A percentile compares a stretch with the other conserved stretches of the same genome.
These are phyloP conservation scores for Aspergillus cavernicola DNA, from an alignment of 495 filamentous ascomycete species.

Conservation along the genomic window DNA sequence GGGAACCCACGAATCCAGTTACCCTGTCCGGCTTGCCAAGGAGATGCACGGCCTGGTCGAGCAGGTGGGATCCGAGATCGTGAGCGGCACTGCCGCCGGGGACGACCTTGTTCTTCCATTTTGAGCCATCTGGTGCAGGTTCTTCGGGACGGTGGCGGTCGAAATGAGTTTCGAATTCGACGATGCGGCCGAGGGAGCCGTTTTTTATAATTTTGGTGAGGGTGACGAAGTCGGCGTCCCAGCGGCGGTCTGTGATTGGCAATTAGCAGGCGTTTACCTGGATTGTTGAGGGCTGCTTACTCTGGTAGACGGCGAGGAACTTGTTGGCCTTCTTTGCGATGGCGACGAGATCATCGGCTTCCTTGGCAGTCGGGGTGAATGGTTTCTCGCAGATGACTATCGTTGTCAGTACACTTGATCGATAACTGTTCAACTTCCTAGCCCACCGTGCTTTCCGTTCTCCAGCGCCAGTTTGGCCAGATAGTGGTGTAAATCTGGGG, in stretches of 20 bases:
- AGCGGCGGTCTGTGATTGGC: conserved; percentile 70
- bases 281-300: conserved; percentile 27
- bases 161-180: conserved; percentile 82
- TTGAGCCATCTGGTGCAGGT: conserved; percentile 41
- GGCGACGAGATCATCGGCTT: conserved; percentile 66
- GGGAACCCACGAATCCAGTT: conserved; percentile 63
- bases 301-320: conserved; percentile 80
- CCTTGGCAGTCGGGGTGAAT: conserved; percentile 66
- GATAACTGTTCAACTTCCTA: background rate
- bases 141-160: conserved; percentile 67
- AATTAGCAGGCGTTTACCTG: conserved; percentile 9
- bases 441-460: conserved; percentile 66
- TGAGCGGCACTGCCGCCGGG: conserved; percentile 72
- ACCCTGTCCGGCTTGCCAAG: conserved; percentile 72
- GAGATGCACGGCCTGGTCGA: conserved; percentile 76
- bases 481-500: conserved; percentile 69
- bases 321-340: conserved; percentile 59
- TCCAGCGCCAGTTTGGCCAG: conserved; percentile 64
- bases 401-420: background rate
- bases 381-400: conserved; percentile 83
- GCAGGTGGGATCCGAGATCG: conserved; percentile 79
- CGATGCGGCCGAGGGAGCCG: conserved; percentile 58
- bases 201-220: conserved; percentile 58
- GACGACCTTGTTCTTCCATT: conserved; percentile 69
- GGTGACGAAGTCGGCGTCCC: conserved; percentile 81